Conservation (phyloP, 768 basidiomycete species). For the Pleurotus pulmonarius region DNA sequence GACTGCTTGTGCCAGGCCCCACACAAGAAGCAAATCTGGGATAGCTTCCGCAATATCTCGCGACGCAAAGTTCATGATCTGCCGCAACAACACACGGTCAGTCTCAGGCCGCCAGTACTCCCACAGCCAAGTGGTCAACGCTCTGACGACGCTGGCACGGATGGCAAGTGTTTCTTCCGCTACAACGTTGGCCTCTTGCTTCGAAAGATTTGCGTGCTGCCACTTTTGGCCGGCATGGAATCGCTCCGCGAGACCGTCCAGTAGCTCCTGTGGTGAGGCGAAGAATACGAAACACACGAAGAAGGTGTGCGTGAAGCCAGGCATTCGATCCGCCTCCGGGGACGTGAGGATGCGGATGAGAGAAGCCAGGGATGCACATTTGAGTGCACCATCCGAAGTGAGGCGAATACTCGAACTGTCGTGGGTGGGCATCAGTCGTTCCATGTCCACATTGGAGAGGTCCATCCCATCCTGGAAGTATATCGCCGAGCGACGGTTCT, state of each 20-base stretch:
- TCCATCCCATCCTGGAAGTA: not conserved
- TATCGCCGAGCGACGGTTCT: not conserved
- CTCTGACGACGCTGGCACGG: slow-evolving; percentile 55
- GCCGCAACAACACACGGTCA: slow-evolving; percentile 38
- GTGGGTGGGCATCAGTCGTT: not conserved
- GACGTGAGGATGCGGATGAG: slow-evolving; percentile 45
- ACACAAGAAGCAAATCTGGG: not conserved
- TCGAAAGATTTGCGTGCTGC: slow-evolving; percentile 21
- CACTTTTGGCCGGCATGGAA: slow-evolving; percentile 34
- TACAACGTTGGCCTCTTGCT: slow-evolving; percentile 31
- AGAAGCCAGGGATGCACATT: slow-evolving; percentile 32
- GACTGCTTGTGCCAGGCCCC: not conserved
- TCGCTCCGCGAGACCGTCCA: slow-evolving; percentile 36
- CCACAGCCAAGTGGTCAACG: slow-evolving; percentile 68
- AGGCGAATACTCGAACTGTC: slow-evolving; percentile 18
- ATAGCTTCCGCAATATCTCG: not conserved
- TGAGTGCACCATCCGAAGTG: slow-evolving; percentile 22
- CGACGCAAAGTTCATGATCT: not conserved
- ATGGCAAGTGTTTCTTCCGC: slow-evolving; percentile 41
- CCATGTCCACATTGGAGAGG: not conserved
- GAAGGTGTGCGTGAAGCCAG: slow-evolving; percentile 48
- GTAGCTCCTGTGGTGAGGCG: slow-evolving; percentile 43
- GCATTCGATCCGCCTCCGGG: slow-evolving; percentile 32
- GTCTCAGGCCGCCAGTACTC: slow-evolving; percentile 55
- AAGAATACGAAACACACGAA: slow-evolving; percentile 74